Evolutionary conservation across 2,329 filamentous ascomycete species (phyloP), one percentile per base, ranked within the genome.

Genomic region (Aspergillus sp.): DNA sequence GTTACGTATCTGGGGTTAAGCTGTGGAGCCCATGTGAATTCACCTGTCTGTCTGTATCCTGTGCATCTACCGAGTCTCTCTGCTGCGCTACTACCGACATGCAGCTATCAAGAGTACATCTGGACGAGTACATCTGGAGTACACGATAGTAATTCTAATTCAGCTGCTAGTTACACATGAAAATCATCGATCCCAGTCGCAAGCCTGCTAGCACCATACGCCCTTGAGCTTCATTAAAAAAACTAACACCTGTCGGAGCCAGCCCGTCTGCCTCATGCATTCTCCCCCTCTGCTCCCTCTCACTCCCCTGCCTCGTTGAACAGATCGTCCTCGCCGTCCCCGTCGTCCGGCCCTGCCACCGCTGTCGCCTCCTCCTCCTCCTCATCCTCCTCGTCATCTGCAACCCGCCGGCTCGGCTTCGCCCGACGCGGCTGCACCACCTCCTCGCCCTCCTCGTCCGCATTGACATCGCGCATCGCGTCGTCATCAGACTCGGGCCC

Each of bases 301-400:
- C 19, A 5, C 19, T 52, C 51, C 15, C 39, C 47, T 15, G 32
- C 24, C 26, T 57, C 49, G 25, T 57, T 57, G 15, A 64, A 63
- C 32, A 63, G 34, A 15, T 58, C 60, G 26, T 58, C 59, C 14
- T 58, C 53, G 8, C 55, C 52, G 12, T 51, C 48, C 2, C 46
- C 48, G 12, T 32, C 46, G 5, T 33, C 37, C 15, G 59, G 41
- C 60, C 59, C 40, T 60, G 58, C 32, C 63, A 62, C 35, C 43
- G 47, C 28, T 49, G 49, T 32, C 15, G 63, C 59, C 13, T 58
- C 60, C 22, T 69, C 69, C 2, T 71, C 72, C 2, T 74, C 57
- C 0, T 61, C 58, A 4, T 61, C 58, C 2, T 61, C 58, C 3
- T 61, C 56, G 24, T 61, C 58, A 35, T 62, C 58, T 5, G 54